phyloP scores from a whole-genome alignment of 1,139 yeast genomes.

The Sugiyamaella sp. region DNA sequence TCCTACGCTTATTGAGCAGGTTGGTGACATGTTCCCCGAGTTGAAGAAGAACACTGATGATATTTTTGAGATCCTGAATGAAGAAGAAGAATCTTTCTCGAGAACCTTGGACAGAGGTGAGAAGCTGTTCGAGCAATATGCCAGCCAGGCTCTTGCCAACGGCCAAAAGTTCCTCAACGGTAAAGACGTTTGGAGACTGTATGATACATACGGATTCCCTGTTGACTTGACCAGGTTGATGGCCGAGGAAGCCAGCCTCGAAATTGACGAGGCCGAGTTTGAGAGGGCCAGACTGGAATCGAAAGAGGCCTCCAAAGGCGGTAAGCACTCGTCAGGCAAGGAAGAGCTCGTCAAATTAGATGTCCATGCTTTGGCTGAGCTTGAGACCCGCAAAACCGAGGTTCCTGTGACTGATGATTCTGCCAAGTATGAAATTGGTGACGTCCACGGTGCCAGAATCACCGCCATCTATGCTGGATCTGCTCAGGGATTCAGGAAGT shows the following conservation, averaged over 20 bases:
- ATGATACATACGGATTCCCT: conserved; percentile 99
- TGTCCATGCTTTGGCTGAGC: conserved; percentile 77
- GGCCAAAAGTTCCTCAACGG: conserved; percentile 82
- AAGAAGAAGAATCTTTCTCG: conserved; percentile 93
- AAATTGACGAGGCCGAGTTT: conserved; percentile 87
- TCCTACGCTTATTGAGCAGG: conserved; percentile 90
- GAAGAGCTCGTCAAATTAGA: conserved; percentile 71
- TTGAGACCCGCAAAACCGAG: conserved; percentile 44
- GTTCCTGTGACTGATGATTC: conserved; percentile 84
- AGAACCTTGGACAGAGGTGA: conserved; percentile 98
- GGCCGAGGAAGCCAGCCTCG: conserved; percentile 98
- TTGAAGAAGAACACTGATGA: conserved; percentile 68
- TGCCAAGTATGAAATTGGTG: conserved; percentile 52
- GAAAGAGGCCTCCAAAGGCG: conserved; percentile 93
- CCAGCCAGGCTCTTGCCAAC: conserved; percentile 74
- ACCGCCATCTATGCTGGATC: conserved; percentile 74
- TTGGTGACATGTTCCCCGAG: conserved; percentile 89
- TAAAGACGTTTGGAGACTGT: conserved; percentile 95
- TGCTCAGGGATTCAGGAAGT: conserved; percentile 51
- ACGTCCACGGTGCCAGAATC: conserved; percentile 45
- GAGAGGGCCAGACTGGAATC: conserved; percentile 88
- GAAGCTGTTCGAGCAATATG: conserved; percentile 91
- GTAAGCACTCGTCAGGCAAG: conserved; percentile 64
- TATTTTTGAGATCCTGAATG: conserved; percentile 87
- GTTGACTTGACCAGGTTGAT: conserved; percentile 94